A percentile compares a stretch with the other conserved stretches of the same genome.
phyloP scores from a whole-genome alignment of 2,329 filamentous ascomycete genomes.

The Colletotrichum neosansevieriae region DNA sequence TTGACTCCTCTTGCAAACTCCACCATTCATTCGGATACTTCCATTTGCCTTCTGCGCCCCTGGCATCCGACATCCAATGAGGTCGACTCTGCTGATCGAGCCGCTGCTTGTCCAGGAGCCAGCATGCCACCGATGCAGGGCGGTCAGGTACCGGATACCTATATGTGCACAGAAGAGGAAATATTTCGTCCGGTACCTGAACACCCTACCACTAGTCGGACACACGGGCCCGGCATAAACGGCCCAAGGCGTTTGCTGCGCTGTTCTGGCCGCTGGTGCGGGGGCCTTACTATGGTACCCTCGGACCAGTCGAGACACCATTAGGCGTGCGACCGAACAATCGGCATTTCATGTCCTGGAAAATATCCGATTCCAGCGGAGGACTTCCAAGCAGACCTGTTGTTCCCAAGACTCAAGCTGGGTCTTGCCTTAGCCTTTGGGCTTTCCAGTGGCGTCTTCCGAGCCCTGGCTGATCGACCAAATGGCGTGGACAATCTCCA shows the following conservation, averaged over 20 bases:
- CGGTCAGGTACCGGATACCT: conserved; percentile 34
- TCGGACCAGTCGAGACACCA: neutral
- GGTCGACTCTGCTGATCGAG: conserved; percentile 27
- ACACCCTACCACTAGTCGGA: conserved; percentile 30
- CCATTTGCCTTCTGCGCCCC: conserved; percentile 30
- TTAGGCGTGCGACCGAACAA: neutral
- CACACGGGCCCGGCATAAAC: conserved; percentile 34
- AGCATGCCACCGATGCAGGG: conserved; percentile 26
- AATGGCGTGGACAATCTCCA: conserved; percentile 32
- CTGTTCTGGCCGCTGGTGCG: conserved; percentile 31
- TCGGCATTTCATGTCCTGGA: neutral
- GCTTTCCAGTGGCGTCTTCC: conserved; percentile 25
- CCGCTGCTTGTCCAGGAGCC: conserved; percentile 22
- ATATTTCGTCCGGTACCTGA: conserved; percentile 34
- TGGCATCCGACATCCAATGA: conserved; percentile 22
- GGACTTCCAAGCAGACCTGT: neutral
- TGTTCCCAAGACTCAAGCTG: conserved; percentile 2
- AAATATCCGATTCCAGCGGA: neutral
- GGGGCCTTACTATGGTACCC: neutral
- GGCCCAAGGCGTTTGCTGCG: conserved; percentile 21
- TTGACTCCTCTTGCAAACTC: conserved; percentile 12
- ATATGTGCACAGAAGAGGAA: conserved; percentile 19
- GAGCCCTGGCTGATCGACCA: conserved; percentile 28
- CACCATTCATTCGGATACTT: conserved; percentile 38
- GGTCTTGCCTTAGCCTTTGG: conserved; percentile 12